Evolutionary conservation across 768 basidiomycete species (phyloP).

Genomic region (Kwoniella europaea): DNA sequence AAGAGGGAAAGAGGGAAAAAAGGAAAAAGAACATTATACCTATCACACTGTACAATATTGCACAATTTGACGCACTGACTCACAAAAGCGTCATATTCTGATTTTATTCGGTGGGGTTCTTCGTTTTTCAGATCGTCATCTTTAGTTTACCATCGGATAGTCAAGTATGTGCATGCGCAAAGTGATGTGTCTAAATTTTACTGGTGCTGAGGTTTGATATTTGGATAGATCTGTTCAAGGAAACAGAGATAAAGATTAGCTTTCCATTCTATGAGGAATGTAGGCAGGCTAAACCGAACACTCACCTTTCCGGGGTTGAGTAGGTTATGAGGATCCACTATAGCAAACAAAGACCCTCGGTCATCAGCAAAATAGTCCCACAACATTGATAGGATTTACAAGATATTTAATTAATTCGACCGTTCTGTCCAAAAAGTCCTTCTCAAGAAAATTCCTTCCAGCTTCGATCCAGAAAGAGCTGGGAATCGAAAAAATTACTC

Average conservation of each 20-base stretch:
- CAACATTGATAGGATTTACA: not conserved
- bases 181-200: not conserved
- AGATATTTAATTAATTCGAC: constrained; percentile 48
- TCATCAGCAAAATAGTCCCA: not conserved
- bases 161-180: too few relatives aligned
- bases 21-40: too few relatives aligned
- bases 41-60: too few relatives aligned
- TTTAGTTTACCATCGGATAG: too few relatives aligned
- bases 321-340: constrained; percentile 73
- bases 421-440: too few relatives aligned
- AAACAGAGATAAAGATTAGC: constrained; percentile 40
- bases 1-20: too few relatives aligned
- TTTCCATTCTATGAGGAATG: too few relatives aligned
- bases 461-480: constrained; percentile 14
- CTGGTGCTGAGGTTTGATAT: constrained; percentile 45
- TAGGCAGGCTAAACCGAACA: not conserved
- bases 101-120: too few relatives aligned
- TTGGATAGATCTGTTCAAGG: constrained; percentile 40
- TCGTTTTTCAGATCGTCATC: too few relatives aligned
- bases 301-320: constrained; percentile 81
- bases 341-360: not conserved
- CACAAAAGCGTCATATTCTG: too few relatives aligned
- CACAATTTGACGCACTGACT: too few relatives aligned
- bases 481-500: not conserved
- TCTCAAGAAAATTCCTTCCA: too few relatives aligned